Evolutionary conservation across 2,329 filamentous ascomycete genomes (phyloP).

Genomic region (Alternaria alternata): DNA sequence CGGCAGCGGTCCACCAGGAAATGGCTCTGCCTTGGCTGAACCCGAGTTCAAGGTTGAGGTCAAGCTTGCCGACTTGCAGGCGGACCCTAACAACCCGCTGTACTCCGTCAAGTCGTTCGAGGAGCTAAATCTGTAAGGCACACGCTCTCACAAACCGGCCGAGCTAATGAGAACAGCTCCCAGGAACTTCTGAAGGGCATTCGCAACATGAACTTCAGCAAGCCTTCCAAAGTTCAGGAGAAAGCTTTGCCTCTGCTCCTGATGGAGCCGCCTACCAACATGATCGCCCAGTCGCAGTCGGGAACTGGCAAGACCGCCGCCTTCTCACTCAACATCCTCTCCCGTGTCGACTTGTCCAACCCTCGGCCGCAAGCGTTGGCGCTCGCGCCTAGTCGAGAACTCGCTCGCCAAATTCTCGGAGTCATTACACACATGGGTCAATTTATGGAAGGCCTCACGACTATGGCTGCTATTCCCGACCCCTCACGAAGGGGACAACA

Average conservation of each 20-base stretch:
- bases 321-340: slow-evolving; percentile 91
- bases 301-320: slow-evolving; percentile 98
- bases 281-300: slow-evolving; percentile 99
- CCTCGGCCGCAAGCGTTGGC: slow-evolving; percentile 84
- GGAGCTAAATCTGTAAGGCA: slow-evolving; percentile 83
- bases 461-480: slow-evolving; percentile 85
- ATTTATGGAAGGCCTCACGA: slow-evolving; percentile 77
- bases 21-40: slow-evolving; percentile 65
- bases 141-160: not conserved
- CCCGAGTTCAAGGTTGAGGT: slow-evolving; percentile 89
- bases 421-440: slow-evolving; percentile 85
- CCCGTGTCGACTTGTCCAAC: slow-evolving; percentile 78
- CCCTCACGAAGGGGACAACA: slow-evolving; percentile 71
- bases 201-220: slow-evolving; percentile 86
- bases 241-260: slow-evolving; percentile 90
- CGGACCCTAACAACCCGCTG: slow-evolving; percentile 84
- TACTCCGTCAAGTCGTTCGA: slow-evolving; percentile 86
- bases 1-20: slow-evolving; percentile 54
- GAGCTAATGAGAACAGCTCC: slow-evolving; percentile 28
- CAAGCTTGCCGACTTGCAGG: slow-evolving; percentile 87
- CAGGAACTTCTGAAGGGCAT: slow-evolving; percentile 66
- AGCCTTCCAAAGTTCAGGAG: slow-evolving; percentile 98
- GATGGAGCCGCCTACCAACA: slow-evolving; percentile 83
- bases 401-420: slow-evolving; percentile 91
- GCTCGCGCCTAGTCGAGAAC: slow-evolving; percentile 90